Base-by-base conservation (phyloP, 345 rosid genomes). In the Turnera subulata region DNA sequence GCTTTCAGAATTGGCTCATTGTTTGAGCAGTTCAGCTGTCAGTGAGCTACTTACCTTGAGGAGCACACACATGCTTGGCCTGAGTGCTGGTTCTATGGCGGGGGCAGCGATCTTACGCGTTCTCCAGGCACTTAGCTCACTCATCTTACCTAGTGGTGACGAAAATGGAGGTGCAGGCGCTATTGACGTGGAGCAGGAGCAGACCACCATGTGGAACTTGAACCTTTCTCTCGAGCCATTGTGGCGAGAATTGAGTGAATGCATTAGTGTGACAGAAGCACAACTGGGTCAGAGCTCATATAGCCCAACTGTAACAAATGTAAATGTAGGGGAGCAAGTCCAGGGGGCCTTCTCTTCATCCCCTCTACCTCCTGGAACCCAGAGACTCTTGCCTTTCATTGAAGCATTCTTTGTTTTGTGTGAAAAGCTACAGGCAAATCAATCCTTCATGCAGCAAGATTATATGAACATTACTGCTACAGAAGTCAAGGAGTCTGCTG, bases 341-440 rank as follows among this genome's bases (percentile, higher is more conserved):
- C 85, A 74, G 56, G 95, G 93, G 58, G 51, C 68, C 40, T 45
- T 92, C 55, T 67, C 82, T 70, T 72, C 84, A 2, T 80, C 96
- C 49, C 75, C 92, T 55, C 89, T 92, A 70, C 86, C 96, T 46
- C 87, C 94, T n/a, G 98, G 96, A 67, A 86, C 95, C 49, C 97
- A 89, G 71, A 81, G 91, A 64, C 85, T 92, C 58, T 82, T 92
- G 55, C 96, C 98, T 47, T 88, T 86, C 57, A 86, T 92, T 40
- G 98, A 92, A 66, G 98, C 98, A 46, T 92, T 92, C 80, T 89
- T 92, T 79, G 91, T 92, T 46, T 76, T 89, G 71, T 89, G 95
- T 68, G 96, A 89, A 69, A 92, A 86, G 78, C 81, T 86, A 52
- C 96, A 86, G 69, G 86, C 83, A 44, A 76, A 73, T 47, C 69